Base-by-base conservation (phyloP, 2,329 filamentous ascomycete genomes). In the Aspergillus quadrilineatus region DNA sequence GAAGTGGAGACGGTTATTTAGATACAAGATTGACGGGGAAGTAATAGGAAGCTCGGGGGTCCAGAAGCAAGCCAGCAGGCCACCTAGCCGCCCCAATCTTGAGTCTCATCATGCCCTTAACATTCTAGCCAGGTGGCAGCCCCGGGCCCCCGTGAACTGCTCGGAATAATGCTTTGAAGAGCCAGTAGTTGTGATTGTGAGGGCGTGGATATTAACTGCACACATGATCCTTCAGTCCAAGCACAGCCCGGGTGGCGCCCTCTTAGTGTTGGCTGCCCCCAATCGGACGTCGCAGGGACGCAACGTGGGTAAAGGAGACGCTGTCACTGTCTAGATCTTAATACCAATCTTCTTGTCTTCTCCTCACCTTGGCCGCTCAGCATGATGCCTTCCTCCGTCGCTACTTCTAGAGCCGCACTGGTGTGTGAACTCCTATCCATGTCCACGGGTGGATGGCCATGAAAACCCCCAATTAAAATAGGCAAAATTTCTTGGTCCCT, bases 301-400 rank as follows among this genome's bases (percentile, higher is more conserved):
- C 30, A 59, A 59, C 53, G 56, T 59, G 56, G 48, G 28, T 14
- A 26, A 49, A 44, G 5, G 39, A 45, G 43, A 39, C n/a, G 43
- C 37, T 45, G 28, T 28, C n/a, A n/a, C 26, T 34, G 10, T 17
- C 44, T 32, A 32, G 30, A 32, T 32, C 9, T 32, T 10, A 7
- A 32, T 32, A 32, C 4, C 30, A 10, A 32, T 32, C 9, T 6
- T 10, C 30, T 32, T 32, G 6, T 17, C n/a, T 26, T 17, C 37
- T 17, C 26, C 10, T 15, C 3, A 7, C 9, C 30, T 30, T 41
- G 34, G 17, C 17, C 17, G 17, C 17, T 17, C 17, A 17, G 17
- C 17, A 17, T 1, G 17, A 17, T 17, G 17, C 17, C 17, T 17
- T 17, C 17, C 17, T 17, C 17, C 17, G 17, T 17, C 17, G 17